A percentile compares a stretch with the other conserved stretches of the same genome.
phyloP scores from a whole-genome alignment of 1,139 yeast species.

The Pichia norvegensis region DNA sequence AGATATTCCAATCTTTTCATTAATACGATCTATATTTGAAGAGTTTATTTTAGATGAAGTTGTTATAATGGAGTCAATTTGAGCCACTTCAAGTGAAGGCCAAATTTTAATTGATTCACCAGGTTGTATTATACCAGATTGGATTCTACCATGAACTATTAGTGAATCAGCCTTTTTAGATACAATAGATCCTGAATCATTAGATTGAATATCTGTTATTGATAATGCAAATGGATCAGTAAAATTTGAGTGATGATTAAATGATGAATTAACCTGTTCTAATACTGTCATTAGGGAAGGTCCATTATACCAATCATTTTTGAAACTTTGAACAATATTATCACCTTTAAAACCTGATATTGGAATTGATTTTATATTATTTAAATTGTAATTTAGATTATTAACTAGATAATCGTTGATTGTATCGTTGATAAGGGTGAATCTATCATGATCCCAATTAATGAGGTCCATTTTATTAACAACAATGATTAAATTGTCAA shows the following conservation, averaged over 20 bases:
- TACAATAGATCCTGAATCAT: slow-evolving; percentile 18
- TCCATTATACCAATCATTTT: slow-evolving; percentile 31
- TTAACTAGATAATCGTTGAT: slow-evolving; percentile 36
- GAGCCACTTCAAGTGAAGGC: slow-evolving; percentile 44
- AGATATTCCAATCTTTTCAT: slow-evolving; percentile 42
- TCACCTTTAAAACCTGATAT: slow-evolving; percentile 80
- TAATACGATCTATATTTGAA: slow-evolving; percentile 20
- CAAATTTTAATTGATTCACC: slow-evolving; percentile 63
- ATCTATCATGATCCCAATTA: slow-evolving; percentile 46
- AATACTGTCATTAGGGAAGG: slow-evolving; percentile 56
- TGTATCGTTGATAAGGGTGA: slow-evolving; percentile 51
- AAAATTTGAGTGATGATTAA: slow-evolving; percentile 6
- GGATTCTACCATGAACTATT: slow-evolving; percentile 61
- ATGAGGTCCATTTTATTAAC: slow-evolving; percentile 79
- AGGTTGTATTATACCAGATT: slow-evolving; percentile 66
- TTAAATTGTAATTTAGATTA: slow-evolving; percentile 45
- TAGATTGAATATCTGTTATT: slow-evolving; percentile 38
- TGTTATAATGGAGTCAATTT: slow-evolving; percentile 34
- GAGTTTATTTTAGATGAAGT: slow-evolving; percentile 19
- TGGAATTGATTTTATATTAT: slow-evolving; percentile 63
- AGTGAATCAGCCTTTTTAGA: slow-evolving; percentile 33
- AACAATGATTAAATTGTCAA: slow-evolving; percentile 66
- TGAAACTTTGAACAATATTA: slow-evolving; percentile 53
- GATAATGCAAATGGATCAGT: slow-evolving; percentile 38
- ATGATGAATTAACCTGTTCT: slow-evolving; percentile 27